These are phyloP conservation scores for Alternaria solani DNA, from an alignment of 2,329 filamentous ascomycete genomes.

Conservation along the genomic window DNA sequence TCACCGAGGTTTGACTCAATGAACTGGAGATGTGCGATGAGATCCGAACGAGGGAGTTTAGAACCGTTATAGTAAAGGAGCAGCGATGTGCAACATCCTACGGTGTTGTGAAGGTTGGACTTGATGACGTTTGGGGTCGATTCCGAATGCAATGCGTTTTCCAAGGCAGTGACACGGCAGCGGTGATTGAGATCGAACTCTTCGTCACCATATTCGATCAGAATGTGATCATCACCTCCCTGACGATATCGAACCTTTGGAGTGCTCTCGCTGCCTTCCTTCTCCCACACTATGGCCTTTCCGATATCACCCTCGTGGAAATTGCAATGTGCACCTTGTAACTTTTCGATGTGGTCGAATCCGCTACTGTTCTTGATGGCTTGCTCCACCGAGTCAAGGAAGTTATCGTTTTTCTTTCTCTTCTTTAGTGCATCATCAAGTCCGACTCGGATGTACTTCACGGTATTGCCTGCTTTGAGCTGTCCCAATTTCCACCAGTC, in stretches of 20 bases:
- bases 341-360: constrained; percentile 33
- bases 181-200: constrained; percentile 65
- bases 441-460: constrained; percentile 61
- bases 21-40: constrained; percentile 50
- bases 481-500: constrained; percentile 71
- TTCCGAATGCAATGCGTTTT: constrained; percentile 56
- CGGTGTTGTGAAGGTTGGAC: constrained; percentile 58
- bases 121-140: constrained; percentile 51
- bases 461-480: constrained; percentile 65
- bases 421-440: constrained; percentile 61
- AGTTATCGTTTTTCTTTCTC: constrained; percentile 55
- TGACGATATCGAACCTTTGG: constrained; percentile 41
- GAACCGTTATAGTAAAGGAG: constrained; percentile 54
- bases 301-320: constrained; percentile 39
- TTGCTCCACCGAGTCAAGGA: constrained; percentile 55
- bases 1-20: constrained; percentile 56
- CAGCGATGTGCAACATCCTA: constrained; percentile 60
- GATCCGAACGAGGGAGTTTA: constrained; percentile 45
- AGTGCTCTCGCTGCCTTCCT: constrained; percentile 24
- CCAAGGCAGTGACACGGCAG: constrained; percentile 63
- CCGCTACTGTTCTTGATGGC: constrained; percentile 40
- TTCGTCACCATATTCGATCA: constrained; percentile 67
- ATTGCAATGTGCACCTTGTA: constrained; percentile 37
- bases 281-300: constrained; percentile 43
- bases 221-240: constrained; percentile 58